These are phyloP conservation scores for Fimicolochytrium jonesii DNA, from an alignment of 192 early-diverging fungal species.

Conservation along the genomic window DNA sequence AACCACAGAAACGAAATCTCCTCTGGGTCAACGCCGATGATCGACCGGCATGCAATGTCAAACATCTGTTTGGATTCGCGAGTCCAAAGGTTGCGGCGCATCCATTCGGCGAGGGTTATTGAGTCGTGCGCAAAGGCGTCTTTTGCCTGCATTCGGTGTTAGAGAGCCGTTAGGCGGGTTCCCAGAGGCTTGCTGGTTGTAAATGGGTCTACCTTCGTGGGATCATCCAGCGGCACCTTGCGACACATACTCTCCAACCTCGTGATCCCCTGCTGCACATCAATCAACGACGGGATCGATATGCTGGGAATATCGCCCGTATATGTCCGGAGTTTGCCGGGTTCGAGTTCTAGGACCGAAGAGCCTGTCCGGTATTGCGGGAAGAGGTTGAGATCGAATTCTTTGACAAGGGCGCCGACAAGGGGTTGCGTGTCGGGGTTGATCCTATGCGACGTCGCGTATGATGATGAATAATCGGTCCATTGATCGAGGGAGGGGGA, in stretches of 20 bases:
- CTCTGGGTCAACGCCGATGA: conserved; percentile 1
- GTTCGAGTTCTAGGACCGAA: not conserved
- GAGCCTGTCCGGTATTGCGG: not conserved
- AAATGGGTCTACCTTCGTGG: not conserved
- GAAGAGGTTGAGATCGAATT: not conserved
- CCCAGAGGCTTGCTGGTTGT: too few relatives aligned
- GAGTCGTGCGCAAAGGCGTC: not conserved
- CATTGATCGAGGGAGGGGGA: too few relatives aligned
- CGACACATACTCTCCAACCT: not conserved
- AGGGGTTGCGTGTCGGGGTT: conserved; percentile 8
- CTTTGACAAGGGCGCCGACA: not conserved
- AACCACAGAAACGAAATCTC: conserved; percentile 7
- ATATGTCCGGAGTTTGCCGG: not conserved
- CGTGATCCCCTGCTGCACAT: not conserved
- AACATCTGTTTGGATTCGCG: not conserved
- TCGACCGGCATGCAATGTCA: not conserved
- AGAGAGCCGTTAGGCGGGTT: too few relatives aligned
- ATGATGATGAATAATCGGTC: too few relatives aligned
- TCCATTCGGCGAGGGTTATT: not conserved
- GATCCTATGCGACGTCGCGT: too few relatives aligned
- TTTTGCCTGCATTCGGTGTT: too few relatives aligned
- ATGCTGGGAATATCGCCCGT: conserved; percentile 1
- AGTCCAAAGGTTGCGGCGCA: not conserved
- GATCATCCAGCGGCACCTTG: not conserved
- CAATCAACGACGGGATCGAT: not conserved